Conservation (phyloP, 73 alveolate genomes). For the Blepharisma stoltei region DNA sequence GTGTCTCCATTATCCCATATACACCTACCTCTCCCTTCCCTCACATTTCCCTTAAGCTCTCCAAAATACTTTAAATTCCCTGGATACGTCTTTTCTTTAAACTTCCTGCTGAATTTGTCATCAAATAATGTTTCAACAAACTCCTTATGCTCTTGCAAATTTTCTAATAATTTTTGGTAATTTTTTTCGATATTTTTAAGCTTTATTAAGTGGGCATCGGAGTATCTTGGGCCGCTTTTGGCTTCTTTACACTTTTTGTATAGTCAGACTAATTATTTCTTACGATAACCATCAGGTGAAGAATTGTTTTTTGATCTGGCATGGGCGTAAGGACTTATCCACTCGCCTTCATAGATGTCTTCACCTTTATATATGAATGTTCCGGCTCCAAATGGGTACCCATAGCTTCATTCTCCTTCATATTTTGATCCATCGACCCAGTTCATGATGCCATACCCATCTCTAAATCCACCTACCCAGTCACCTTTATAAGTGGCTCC, state of each 20-base stretch:
- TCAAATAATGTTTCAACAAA: background rate
- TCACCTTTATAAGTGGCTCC: conserved; percentile 64
- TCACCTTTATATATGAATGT: conserved; percentile 56
- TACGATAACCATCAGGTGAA: background rate
- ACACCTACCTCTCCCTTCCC: conserved; percentile 52
- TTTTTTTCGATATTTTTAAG: background rate
- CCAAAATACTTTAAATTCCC: conserved; percentile 50
- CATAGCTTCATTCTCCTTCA: conserved; percentile 74
- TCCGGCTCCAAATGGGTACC: conserved; percentile 71
- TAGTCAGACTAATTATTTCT: background rate
- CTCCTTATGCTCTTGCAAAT: background rate
- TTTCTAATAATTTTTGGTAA: background rate
- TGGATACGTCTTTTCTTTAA: conserved; percentile 42
- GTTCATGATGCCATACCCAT: conserved; percentile 67
- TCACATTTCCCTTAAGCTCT: conserved; percentile 36
- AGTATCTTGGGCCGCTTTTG: background rate
- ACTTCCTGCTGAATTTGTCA: conserved; percentile 41
- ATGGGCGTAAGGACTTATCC: conserved; percentile 62
- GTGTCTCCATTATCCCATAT: conserved; percentile 55
- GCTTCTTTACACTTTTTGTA: background rate
- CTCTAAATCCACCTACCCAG: conserved; percentile 75
- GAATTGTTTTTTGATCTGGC: conserved; percentile 26
- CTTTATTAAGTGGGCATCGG: background rate
- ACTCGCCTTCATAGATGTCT: conserved; percentile 57
- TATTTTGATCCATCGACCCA: conserved; percentile 77